A percentile compares a stretch with the other conserved stretches of the same genome.
Evolutionary conservation across 2,329 filamentous ascomycete species (phyloP).

Genomic region (Colletotrichum theobromicola): DNA sequence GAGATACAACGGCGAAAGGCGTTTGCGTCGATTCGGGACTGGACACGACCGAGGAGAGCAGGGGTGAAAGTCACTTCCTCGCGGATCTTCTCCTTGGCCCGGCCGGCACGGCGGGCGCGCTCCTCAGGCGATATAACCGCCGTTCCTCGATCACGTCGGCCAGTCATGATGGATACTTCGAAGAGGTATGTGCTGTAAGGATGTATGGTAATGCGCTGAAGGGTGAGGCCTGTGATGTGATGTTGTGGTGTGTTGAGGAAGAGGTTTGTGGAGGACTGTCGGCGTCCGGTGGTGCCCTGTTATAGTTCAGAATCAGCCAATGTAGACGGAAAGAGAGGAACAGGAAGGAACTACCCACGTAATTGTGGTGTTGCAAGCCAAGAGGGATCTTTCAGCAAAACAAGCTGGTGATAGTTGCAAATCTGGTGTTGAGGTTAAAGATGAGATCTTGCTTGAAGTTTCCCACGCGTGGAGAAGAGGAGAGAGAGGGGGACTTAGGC

Average conservation of each 20-base stretch:
- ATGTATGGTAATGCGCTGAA: not conserved
- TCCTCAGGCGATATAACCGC: conserved; percentile 3
- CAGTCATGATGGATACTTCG: not conserved
- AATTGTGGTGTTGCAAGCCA: not conserved
- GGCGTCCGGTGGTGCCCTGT: not conserved
- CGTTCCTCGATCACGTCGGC: conserved; percentile 1
- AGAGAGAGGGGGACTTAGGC: not conserved
- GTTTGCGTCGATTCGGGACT: conserved; percentile 11
- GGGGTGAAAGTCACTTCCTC: conserved; percentile 6
- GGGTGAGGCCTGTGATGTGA: not conserved
- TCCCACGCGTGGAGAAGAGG: not conserved
- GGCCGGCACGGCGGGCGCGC: not conserved
- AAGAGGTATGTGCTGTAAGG: not conserved
- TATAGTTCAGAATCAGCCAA: not conserved
- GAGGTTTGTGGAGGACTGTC: not conserved
- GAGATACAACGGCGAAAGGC: conserved; percentile 21
- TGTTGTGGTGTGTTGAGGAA: not conserved
- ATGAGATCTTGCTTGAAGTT: not conserved
- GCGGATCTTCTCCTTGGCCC: conserved; percentile 5
- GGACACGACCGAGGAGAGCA: not conserved
- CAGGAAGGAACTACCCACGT: rapidly evolving
- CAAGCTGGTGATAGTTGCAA: not conserved
- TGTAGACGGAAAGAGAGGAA: not conserved
- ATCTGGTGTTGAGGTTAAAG: not conserved
- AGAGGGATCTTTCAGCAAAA: not conserved